phyloP scores from a whole-genome alignment of 305 asterid species.

The Fraxinus angustifolia region DNA sequence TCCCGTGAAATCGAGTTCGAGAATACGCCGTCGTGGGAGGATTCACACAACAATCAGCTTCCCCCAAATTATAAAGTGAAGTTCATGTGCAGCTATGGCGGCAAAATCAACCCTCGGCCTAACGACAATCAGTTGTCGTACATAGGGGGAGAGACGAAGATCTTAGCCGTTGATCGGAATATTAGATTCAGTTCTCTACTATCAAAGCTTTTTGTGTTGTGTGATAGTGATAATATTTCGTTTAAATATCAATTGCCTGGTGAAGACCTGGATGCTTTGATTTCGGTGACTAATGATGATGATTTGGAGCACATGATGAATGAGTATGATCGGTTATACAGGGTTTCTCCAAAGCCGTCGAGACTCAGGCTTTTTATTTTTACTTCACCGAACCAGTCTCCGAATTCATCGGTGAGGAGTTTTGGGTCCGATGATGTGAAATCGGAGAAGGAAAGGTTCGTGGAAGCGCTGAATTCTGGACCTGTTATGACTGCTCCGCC shows the following conservation, averaged over 20 bases:
- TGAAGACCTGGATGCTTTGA: constrained; percentile 89
- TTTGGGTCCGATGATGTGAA: constrained; percentile 72
- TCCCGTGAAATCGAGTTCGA: constrained; percentile 85
- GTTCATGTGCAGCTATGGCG: constrained; percentile 61
- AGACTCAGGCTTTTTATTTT: constrained; percentile 72
- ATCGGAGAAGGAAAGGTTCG: constrained; percentile 85
- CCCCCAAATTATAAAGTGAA: constrained; percentile 43
- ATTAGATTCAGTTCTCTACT: constrained; percentile 36
- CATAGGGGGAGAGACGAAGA: constrained; percentile 59
- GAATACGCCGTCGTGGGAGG: constrained; percentile 78
- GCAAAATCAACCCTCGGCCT: constrained; percentile 61
- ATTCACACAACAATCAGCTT: constrained; percentile 44
- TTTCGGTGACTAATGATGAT: constrained; percentile 79
- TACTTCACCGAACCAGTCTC: constrained; percentile 38
- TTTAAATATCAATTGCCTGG: constrained; percentile 87
- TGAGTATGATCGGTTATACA: constrained; percentile 72
- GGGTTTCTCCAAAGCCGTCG: constrained; percentile 71
- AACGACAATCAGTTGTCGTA: constrained; percentile 55
- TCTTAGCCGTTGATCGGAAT: constrained; percentile 52
- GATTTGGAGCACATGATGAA: constrained; percentile 93
- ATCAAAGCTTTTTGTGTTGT: constrained; percentile 40
- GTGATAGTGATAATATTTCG: constrained; percentile 53
- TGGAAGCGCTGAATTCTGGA: constrained; percentile 81
- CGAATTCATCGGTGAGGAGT: constrained; percentile 44
- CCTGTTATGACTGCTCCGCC: constrained; percentile 52